Evolutionary conservation across 2,329 filamentous ascomycete genomes (phyloP), one percentile per base, ranked within the genome.

Genomic region (Fusarium sacchari): DNA sequence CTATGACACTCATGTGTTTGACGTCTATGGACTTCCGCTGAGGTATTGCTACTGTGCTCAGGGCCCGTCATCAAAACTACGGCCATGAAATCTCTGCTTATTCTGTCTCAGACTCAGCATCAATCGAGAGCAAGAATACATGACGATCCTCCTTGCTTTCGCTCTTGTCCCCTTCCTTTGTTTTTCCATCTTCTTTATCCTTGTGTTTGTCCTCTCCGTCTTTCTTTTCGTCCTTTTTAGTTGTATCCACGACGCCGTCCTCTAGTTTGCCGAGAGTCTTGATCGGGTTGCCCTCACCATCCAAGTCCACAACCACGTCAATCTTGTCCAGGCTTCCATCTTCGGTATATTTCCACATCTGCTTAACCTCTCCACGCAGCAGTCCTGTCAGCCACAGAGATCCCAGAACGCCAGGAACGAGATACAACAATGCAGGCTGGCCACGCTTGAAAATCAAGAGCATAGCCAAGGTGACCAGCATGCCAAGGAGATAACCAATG

Each of bases 391-490:
- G 81, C 92, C 94, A 97, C 3, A 96, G 80, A 3, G 92, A 88
- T 4, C 88, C 86, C 10, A 98, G 84, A 1, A 98, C 94, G 1
- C 93, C 92, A 0, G 96, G 96, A 1, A 98, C 96, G 12, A 99
- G 89, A 80, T 98, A 98, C 20, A 99, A 85, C 37, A 99, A 86
- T 13, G 96, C 96, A 1, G 96, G 96, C 80, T 99, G 96, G 6
- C 94, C 94, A 71, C 94, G 94, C 52, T 92, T 88, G 78, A 91
- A 96, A 15, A 94, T 83, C 56, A 95, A 86, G 83, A 98, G 92
- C 77, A 95, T 93, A 1, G 88, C 84, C 24, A 98, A 82, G 0
- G 96, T 98, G 5, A 87, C 85, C 5, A 94, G 70, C 90, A 98
- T 93, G 2, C 94, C 95, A 7, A 91, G 53, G 0, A 93, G 78